phyloP scores from a whole-genome alignment of 805 yeast genomes.

The Candida glaebosa region DNA sequence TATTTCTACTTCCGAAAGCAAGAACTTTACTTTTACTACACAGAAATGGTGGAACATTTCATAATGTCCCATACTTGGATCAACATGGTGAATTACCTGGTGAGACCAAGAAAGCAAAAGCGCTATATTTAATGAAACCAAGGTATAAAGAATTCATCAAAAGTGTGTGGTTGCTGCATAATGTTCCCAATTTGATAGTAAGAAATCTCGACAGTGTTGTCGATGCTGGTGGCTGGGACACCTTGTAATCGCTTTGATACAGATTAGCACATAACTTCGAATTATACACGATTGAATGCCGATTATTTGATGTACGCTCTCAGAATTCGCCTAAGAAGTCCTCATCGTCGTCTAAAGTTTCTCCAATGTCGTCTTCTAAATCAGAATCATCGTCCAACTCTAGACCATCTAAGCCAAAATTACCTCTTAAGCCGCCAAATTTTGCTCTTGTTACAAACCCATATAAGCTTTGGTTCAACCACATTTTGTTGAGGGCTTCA shows the following conservation, averaged over 20 bases:
- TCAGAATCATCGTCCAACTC: slow-evolving; percentile 17
- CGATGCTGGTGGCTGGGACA: slow-evolving; percentile 97
- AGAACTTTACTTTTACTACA: slow-evolving; percentile 61
- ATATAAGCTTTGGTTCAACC: slow-evolving; percentile 59
- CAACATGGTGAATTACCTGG: slow-evolving; percentile 82
- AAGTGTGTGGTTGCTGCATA: slow-evolving; percentile 74
- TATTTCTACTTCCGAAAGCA: slow-evolving; percentile 69
- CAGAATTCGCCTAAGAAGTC: neutral
- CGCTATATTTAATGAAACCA: slow-evolving; percentile 58
- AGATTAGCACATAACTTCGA: neutral
- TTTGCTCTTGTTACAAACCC: slow-evolving; percentile 40
- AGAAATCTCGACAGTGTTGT: slow-evolving; percentile 73
- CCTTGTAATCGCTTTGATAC: slow-evolving; percentile 54
- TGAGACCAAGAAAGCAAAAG: slow-evolving; percentile 67
- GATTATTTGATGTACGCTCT: neutral
- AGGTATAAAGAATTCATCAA: slow-evolving; percentile 66
- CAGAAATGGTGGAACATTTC: slow-evolving; percentile 78
- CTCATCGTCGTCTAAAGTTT: slow-evolving; percentile 3
- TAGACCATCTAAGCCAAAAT: slow-evolving; percentile 17
- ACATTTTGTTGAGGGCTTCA: slow-evolving; percentile 51
- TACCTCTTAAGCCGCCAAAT: slow-evolving; percentile 21
- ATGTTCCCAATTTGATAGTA: slow-evolving; percentile 71
- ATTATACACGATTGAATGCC: neutral
- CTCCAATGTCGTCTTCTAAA: slow-evolving; percentile 10
- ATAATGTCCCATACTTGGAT: slow-evolving; percentile 80